These are phyloP conservation scores for Clitoria ternatea DNA, from an alignment of 306 rosid genomes.

Conservation along the genomic window DNA sequence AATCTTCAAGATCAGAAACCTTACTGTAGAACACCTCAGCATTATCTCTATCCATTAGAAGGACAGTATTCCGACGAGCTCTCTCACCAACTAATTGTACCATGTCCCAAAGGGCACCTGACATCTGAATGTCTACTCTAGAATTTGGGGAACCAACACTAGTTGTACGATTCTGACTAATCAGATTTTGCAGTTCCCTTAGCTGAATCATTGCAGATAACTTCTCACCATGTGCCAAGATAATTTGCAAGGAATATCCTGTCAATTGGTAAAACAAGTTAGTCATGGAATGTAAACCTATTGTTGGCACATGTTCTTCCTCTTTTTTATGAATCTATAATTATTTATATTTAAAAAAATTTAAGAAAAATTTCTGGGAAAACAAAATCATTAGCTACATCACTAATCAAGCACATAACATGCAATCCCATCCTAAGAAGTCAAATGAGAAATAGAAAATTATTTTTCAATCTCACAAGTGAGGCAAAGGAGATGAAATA, in stretches of 20 bases:
- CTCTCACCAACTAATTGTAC: constrained; percentile 91
- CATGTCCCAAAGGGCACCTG: constrained; percentile 98
- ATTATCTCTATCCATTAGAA: constrained; percentile 97
- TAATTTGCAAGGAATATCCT: constrained; percentile 81
- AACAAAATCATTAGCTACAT: constrained; percentile 16
- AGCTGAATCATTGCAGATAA: constrained; percentile 87
- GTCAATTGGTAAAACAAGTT: constrained; percentile 26
- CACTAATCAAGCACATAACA: background rate
- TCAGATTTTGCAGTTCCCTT: constrained; percentile 78
- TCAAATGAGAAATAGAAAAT: constrained; percentile 3
- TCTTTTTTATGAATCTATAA: background rate
- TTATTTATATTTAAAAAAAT: constrained; percentile 4
- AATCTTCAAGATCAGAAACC: constrained; percentile 87
- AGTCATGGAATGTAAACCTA: constrained; percentile 19
- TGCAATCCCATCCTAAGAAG: constrained; percentile 5
- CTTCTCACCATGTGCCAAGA: constrained; percentile 96
- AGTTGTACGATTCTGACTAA: constrained; percentile 68
- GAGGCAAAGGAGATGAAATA: background rate
- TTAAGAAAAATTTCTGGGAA: background rate
- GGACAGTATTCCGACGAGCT: constrained; percentile 83
- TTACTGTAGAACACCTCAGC: constrained; percentile 96
- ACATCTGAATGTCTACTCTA: constrained; percentile 49
- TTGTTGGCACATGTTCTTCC: background rate
- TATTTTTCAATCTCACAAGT: constrained; percentile 1
- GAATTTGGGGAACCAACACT: constrained; percentile 44